A percentile compares a stretch with the other conserved stretches of the same genome.
Conservation (phyloP, 2,329 filamentous ascomycete species). For the Claviceps sp. region DNA sequence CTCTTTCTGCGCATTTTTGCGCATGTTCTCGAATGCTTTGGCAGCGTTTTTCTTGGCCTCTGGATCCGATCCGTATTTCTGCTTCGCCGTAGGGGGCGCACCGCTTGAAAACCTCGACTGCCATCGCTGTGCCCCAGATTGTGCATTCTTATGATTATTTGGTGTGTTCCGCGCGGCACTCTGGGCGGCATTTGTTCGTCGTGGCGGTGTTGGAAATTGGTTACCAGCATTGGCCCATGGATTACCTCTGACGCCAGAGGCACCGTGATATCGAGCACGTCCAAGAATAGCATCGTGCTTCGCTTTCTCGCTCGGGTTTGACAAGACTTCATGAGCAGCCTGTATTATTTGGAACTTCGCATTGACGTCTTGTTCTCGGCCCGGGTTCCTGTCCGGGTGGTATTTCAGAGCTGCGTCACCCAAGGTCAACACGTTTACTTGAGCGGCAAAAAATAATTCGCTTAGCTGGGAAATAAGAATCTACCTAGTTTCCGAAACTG, state of each 20-base stretch:
- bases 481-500: conserved; percentile 73
- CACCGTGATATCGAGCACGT: conserved; percentile 27
- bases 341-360: conserved; percentile 79
- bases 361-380: conserved; percentile 65
- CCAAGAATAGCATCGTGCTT: conserved; percentile 39
- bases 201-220: conserved; percentile 37
- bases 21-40: conserved; percentile 30
- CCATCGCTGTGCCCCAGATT: conserved; percentile 33
- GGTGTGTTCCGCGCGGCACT: conserved; percentile 5
- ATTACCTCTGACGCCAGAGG: conserved; percentile 44
- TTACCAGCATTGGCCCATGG: conserved; percentile 38
- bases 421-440: conserved; percentile 12
- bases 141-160: conserved; percentile 7
- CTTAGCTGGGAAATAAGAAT: conserved; percentile 6
- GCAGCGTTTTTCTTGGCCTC: conserved; percentile 28
- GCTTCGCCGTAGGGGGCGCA: conserved; percentile 29
- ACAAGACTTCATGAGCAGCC: conserved; percentile 65
- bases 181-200: conserved; percentile 19
- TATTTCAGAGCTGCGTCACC: conserved; percentile 55
- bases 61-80: conserved; percentile 19
- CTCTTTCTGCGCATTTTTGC: conserved; percentile 18
- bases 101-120: conserved; percentile 27
- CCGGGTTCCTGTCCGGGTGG: conserved; percentile 81
- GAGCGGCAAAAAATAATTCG: neutral
- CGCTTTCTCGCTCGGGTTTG: conserved; percentile 33